Conservation (phyloP, 1,284 basidiomycete species). For the Ustilago trichophora region DNA sequence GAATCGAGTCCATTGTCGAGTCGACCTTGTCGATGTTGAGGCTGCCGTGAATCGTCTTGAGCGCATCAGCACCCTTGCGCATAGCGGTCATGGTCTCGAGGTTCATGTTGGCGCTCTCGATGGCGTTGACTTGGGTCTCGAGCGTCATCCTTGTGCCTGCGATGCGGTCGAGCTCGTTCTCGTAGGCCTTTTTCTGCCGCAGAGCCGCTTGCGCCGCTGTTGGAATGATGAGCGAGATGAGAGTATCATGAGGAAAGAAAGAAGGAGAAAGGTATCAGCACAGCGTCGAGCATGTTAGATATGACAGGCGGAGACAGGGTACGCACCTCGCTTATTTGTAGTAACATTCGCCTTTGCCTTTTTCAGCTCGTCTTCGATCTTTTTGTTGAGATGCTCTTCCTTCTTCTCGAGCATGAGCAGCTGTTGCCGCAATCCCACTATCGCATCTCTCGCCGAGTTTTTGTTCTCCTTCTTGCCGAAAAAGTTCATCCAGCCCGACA, state of each 20-base stretch:
- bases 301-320: no score
- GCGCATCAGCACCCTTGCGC: conserved; percentile 92
- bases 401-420: conserved; percentile 97
- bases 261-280: no score
- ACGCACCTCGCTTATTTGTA: conserved; percentile 88
- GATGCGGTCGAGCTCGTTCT: conserved; percentile 86
- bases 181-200: conserved; percentile 90
- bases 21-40: conserved; percentile 92
- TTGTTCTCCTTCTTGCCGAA: conserved; percentile 64
- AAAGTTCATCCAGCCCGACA: conserved; percentile 65
- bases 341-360: conserved; percentile 94
- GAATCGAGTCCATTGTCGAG: conserved; percentile 85
- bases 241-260: no score
- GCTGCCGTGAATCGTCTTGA: conserved; percentile 89
- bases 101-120: conserved; percentile 98
- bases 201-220: conserved; percentile 76
- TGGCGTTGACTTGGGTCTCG: conserved; percentile 94
- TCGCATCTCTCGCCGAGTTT: conserved; percentile 67
- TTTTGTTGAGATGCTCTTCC: conserved; percentile 94
- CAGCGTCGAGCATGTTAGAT: no score
- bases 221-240: no score
- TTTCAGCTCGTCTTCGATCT: conserved; percentile 92
- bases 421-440: conserved; percentile 68
- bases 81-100: conserved; percentile 97
- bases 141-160: conserved; percentile 89